A percentile compares a stretch with the other conserved stretches of the same genome.
phyloP scores from a whole-genome alignment of 2,329 filamentous ascomycete genomes.

The Thelonectria discophora region DNA sequence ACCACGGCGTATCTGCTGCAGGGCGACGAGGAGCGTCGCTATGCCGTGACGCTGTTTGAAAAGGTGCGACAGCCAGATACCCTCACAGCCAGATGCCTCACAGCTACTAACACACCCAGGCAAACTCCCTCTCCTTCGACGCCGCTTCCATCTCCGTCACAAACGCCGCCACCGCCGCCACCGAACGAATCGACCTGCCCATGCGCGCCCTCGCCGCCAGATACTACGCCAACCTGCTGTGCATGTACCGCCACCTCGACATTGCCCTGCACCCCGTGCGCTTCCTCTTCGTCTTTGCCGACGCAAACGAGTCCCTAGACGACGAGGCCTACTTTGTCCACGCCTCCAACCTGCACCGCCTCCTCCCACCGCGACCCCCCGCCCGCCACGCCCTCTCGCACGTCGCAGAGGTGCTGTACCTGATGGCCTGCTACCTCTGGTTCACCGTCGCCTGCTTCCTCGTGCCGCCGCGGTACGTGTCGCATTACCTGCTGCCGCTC shows the following conservation, averaged over 20 bases:
- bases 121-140: slow-evolving; percentile 47
- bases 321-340: slow-evolving; percentile 59
- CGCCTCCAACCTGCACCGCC: slow-evolving; percentile 62
- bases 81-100: background rate
- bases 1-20: slow-evolving; percentile 49
- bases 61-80: slow-evolving; percentile 40
- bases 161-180: slow-evolving; percentile 41
- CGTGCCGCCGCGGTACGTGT: slow-evolving; percentile 55
- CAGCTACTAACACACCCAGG: background rate
- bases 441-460: slow-evolving; percentile 62
- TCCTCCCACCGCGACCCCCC: slow-evolving; percentile 54
- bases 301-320: slow-evolving; percentile 4
- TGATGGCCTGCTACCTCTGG: slow-evolving; percentile 61
- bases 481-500: slow-evolving; percentile 62
- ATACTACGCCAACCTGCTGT: slow-evolving; percentile 64
- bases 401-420: slow-evolving; percentile 53
- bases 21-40: slow-evolving; percentile 43
- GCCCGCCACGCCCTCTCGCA: slow-evolving; percentile 49
- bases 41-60: slow-evolving; percentile 49
- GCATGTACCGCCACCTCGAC: slow-evolving; percentile 64
- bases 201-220: slow-evolving; percentile 50
- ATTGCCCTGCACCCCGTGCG: slow-evolving; percentile 59
- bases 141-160: slow-evolving; percentile 50
- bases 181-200: slow-evolving; percentile 51
- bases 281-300: slow-evolving; percentile 63